Evolutionary conservation across 1,284 basidiomycete species (phyloP), one percentile per base, ranked within the genome.

Genomic region (Leccinum idahoense): DNA sequence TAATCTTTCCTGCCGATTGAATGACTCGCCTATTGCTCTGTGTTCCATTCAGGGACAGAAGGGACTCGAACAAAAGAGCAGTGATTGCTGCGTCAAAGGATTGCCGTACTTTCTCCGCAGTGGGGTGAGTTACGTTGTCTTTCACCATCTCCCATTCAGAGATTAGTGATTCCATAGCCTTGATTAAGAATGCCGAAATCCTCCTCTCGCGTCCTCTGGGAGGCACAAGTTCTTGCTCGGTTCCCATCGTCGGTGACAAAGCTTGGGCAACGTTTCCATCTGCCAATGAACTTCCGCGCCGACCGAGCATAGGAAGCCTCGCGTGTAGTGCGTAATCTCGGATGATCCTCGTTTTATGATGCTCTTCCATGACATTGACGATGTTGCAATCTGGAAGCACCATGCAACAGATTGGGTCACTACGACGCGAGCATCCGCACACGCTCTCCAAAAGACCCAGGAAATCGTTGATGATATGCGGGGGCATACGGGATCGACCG

Each of bases 281-380:
- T 5, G 56, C 32, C 18, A 49, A 58, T 2, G 62, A 26, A 20
- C 26, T 61, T 35, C 37, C 32, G 8, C 18, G 46, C 63, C 67
- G 64, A 39, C 61, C 60, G 60, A 81, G 81, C 1, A 74, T 55
- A 0, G 91, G 87, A 37, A 95, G 78, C 49, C 69, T 78, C 26
- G 88, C 90, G 60, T 85, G 71, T 3, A 95, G 77, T 4, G 92
- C 71, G 70, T 87, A 94, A 62, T 88, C 82, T 7, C 87, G 85
- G 63, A 95, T 87, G 15, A 85, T 76, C 55, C 75, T 74, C 1
- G 84, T 85, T 60, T 78, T 80, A 37, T 77, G 75, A 64, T 92
- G 85, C 37, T 87, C 84, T 49, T 85, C 71, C 60, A 90, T 73
- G 7, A 83, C 80, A 32, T 85, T 79, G 5, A 85, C 85, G 29